Base-by-base conservation (phyloP, 1,284 basidiomycete genomes). In the Ustilago sp. region DNA sequence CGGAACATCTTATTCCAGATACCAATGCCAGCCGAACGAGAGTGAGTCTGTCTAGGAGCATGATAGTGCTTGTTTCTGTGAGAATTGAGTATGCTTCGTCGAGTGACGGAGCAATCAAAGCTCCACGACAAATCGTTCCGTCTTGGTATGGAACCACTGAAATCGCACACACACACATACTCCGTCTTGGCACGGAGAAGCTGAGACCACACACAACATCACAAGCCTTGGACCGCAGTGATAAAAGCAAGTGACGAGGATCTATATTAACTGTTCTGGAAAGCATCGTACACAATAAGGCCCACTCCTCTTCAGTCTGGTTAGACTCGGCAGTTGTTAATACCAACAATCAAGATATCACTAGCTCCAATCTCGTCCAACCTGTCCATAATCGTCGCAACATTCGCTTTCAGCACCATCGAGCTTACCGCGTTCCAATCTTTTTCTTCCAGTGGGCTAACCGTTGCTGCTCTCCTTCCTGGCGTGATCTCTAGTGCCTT, bases 251-350 rank as follows among this genome's bases (percentile, higher is more conserved):
- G 43, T 45, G 19, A 45, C 17, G n/a, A 45, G 19, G 5, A 15
- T 45, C 43, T 19, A 45, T 4, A 45, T 45, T 45, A 45, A 19
- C 43, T 45, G 7, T 6, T 15, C n/a, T 19, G 43, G n/a, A 45
- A 45, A 28, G 15, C 43, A 19, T 19, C 19, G 11, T 7, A 45
- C 17, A 19, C 8, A n/a, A 19, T 32, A 5, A 17, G 7, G 17
- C 51, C 36, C 48, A 6, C 51, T 36, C 35, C n/a, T 41, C 38
- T 38, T n/a, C 23, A 23, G 19, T 9, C 35, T 2, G 4, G 41
- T 52, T 89, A 95, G 43, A 98, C 95, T 87, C 95, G 91, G 88
- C 95, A 98, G 86, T 98, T 98, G 86, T 94, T 92, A 78, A 99
- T 88, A 74, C 91, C 93, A 82, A 97, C 92, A 66, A 96, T 91